Conservation (phyloP, 441 rosid species). For the Theobroma grandiflorum region DNA sequence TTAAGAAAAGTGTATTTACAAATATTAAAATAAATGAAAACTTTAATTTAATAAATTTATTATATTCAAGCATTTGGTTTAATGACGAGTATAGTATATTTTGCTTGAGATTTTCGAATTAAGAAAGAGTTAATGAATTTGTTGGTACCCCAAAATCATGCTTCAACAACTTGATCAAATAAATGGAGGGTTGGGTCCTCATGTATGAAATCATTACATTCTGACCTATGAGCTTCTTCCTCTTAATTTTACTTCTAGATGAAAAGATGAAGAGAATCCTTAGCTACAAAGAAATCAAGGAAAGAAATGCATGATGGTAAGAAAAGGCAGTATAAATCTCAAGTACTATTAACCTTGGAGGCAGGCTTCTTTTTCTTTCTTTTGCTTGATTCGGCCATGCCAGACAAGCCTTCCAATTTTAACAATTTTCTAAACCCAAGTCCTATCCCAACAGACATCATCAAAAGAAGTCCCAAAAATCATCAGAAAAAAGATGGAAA, state of each 20-base stretch:
- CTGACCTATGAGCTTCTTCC: not conserved
- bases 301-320: not conserved
- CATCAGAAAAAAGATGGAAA: not conserved
- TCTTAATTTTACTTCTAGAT: not conserved
- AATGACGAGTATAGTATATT: too few species aligned
- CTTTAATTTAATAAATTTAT: too few species aligned
- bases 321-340: not conserved
- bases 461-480: constrained; percentile 5
- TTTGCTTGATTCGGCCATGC: not conserved
- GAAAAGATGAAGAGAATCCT: not conserved
- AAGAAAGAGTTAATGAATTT: too few species aligned
- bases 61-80: too few species aligned
- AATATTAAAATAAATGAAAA: too few species aligned
- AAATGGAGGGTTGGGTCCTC: not conserved
- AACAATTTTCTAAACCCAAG: too few species aligned
- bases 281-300: not conserved
- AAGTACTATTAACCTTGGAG: not conserved
- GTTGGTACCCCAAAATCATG: not conserved
- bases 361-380: not conserved
- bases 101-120: too few species aligned
- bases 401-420: not conserved
- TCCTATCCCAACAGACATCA: not conserved
- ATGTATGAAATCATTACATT: not conserved
- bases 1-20: too few species aligned
- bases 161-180: not conserved